These are phyloP conservation scores for Russula foetens DNA, from an alignment of 768 basidiomycete genomes.

Conservation along the genomic window DNA sequence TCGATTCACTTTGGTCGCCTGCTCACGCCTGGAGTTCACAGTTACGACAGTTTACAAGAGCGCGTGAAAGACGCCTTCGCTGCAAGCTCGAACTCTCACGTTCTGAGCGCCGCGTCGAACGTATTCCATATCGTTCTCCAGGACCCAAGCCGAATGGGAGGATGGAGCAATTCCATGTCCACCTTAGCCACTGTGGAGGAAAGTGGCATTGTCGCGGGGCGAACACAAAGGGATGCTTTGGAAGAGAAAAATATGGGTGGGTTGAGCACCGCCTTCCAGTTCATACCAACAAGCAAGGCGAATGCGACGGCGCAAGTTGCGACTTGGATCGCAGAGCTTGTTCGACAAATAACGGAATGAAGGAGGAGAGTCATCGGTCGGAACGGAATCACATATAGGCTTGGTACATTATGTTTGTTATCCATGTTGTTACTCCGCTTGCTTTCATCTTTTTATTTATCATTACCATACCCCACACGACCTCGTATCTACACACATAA, in stretches of 20 bases:
- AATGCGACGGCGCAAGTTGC: slow-evolving; percentile 50
- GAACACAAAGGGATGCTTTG: slow-evolving; percentile 48
- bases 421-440: slow-evolving; percentile 1
- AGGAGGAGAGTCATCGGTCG: slow-evolving; percentile 9
- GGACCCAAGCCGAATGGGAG: slow-evolving; percentile 38
- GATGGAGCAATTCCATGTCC: slow-evolving; percentile 48
- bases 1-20: neutral
- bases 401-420: slow-evolving; percentile 7
- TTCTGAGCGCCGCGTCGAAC: slow-evolving; percentile 64
- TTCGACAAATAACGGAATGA: slow-evolving; percentile 43
- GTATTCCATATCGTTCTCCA: slow-evolving; percentile 65
- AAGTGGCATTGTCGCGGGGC: slow-evolving; percentile 31
- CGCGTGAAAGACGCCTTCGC: slow-evolving; percentile 66
- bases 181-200: slow-evolving; percentile 62
- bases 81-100: slow-evolving; percentile 59
- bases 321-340: slow-evolving; percentile 64
- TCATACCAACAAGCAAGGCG: slow-evolving; percentile 40
- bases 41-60: slow-evolving; percentile 71
- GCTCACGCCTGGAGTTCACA: slow-evolving; percentile 24
- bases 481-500: slow-evolving; percentile 11
- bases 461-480: slow-evolving; percentile 18
- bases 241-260: slow-evolving; percentile 71
- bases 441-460: slow-evolving; percentile 14
- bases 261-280: slow-evolving; percentile 62
- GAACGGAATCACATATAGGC: slow-evolving; percentile 13